phyloP scores from a whole-genome alignment of 441 rosid species.

The Melastoma candidum region DNA sequence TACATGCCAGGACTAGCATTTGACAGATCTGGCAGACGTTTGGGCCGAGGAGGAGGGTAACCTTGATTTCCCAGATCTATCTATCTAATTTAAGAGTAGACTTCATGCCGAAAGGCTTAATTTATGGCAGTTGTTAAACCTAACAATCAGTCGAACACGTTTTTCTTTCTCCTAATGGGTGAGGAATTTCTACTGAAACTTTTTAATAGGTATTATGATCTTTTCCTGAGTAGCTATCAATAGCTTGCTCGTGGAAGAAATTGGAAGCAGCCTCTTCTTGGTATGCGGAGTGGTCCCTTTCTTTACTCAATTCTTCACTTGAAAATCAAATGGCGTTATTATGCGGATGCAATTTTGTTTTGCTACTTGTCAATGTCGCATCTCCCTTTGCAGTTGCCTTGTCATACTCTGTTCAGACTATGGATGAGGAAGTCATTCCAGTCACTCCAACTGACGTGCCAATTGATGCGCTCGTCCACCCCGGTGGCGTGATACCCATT shows the following conservation, averaged over 20 bases:
- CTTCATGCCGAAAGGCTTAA: too few species aligned
- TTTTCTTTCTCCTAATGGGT: too few species aligned
- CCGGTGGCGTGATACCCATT: constrained; percentile 57
- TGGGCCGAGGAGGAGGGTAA: constrained; percentile 98
- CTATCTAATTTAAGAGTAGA: too few species aligned
- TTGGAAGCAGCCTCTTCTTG: constrained; percentile 66
- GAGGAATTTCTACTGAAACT: too few species aligned
- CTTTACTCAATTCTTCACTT: not conserved
- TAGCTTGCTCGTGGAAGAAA: constrained; percentile 51
- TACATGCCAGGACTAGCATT: constrained; percentile 72
- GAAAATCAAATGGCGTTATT: not conserved
- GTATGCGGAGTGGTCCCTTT: constrained; percentile 23
- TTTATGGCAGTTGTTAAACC: too few species aligned
- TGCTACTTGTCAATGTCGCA: constrained; percentile 4
- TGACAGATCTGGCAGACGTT: constrained; percentile 74
- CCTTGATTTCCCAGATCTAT: not conserved
- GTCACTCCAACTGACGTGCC: constrained; percentile 44
- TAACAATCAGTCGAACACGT: too few species aligned
- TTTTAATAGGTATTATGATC: constrained; percentile 58
- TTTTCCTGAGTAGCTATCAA: constrained; percentile 59
- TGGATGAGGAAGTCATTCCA: constrained; percentile 58
- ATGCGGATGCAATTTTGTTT: not conserved
- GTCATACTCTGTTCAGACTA: constrained; percentile 67
- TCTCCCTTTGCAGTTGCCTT: constrained; percentile 53
- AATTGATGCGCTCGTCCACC: constrained; percentile 67